Evolutionary conservation across 140 eudicot species (phyloP), one percentile per base, ranked within the genome.

Genomic region (Senecio squalidus): DNA sequence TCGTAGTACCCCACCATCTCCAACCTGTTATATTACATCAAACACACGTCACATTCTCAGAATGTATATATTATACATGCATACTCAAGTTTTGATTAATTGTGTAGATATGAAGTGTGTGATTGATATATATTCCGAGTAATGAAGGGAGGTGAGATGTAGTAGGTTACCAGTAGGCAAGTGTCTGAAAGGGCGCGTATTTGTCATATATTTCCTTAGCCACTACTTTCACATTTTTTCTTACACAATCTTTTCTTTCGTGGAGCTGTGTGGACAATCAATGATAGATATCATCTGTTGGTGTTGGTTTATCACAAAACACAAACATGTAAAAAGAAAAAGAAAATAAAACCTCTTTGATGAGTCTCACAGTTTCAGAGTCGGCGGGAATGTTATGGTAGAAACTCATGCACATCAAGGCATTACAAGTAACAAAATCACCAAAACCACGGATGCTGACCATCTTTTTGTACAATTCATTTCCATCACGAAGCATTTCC

Each of bases 341-440:
- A 6, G 3, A 6, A 14, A 5, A n/a, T 0, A 40, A 3, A 9
- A 55, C 84, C 77, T 70, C 52, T n/a, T 52, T 18, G 23, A 82
- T 22, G 34, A 72, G 80, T 41, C 68, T 57, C 6, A 44, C 7
- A 1, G 86, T 79, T 54, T 83, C 91, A n/a, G 76, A 31, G 50
- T 83, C 86, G 0, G 50, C 36, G 0, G 91, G 91, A 68, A 83
- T 23, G 2, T 17, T 11, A 0, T 64, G 52, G 34, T 79, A 83
- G 33, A 67, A 66, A 0, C 91, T 78, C n/a, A 83, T 22, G 59
- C 91, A 79, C 86, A 83, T 75, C 38, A 65, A 29, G 34, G 72
- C 58, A 21, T 68, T 82, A 26, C 64, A 67, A 33, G 64, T 33
- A 3, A 39, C 31, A 45, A 67, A 78, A 22, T 56, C 56, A 68